These are phyloP conservation scores for Lippia alba DNA, from an alignment of 305 asterid genomes.

Conservation along the genomic window DNA sequence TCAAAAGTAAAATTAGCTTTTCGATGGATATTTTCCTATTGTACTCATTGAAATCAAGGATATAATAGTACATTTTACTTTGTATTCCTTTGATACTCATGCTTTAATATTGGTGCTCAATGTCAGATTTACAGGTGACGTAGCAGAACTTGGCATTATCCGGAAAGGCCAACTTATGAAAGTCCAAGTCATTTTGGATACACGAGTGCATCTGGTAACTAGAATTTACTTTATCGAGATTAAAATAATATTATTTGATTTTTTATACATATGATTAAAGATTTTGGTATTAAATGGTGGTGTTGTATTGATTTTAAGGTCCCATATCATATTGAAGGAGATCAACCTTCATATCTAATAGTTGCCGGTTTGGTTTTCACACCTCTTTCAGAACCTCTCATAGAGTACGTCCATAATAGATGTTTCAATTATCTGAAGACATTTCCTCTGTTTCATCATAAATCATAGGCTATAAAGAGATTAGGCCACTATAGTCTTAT, in stretches of 20 bases:
- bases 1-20: conserved; percentile 66
- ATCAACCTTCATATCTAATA: conserved; percentile 86
- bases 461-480: conserved; percentile 8
- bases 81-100: conserved; percentile 14
- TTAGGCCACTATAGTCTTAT: conserved; percentile 26
- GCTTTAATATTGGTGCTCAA: conserved; percentile 31
- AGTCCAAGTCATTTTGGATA: conserved; percentile 71
- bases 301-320: conserved; percentile 57
- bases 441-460: conserved; percentile 4
- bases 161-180: conserved; percentile 73
- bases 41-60: conserved; percentile 22
- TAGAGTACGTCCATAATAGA: conserved; percentile 58
- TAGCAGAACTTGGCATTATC: conserved; percentile 87
- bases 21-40: conserved; percentile 31
- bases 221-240: conserved; percentile 17
- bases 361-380: conserved; percentile 99
- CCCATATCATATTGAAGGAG: conserved; percentile 95
- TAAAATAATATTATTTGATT: conserved; percentile 28
- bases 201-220: conserved; percentile 87
- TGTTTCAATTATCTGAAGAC: conserved; percentile 29
- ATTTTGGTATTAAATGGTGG: conserved; percentile 30
- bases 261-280: conserved; percentile 14
- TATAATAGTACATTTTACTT: conserved; percentile 21
- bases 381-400: conserved; percentile 94
- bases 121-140: conserved; percentile 85